These are phyloP conservation scores for Plantago elongata DNA, from an alignment of 257 asterid species.

Conservation along the genomic window DNA sequence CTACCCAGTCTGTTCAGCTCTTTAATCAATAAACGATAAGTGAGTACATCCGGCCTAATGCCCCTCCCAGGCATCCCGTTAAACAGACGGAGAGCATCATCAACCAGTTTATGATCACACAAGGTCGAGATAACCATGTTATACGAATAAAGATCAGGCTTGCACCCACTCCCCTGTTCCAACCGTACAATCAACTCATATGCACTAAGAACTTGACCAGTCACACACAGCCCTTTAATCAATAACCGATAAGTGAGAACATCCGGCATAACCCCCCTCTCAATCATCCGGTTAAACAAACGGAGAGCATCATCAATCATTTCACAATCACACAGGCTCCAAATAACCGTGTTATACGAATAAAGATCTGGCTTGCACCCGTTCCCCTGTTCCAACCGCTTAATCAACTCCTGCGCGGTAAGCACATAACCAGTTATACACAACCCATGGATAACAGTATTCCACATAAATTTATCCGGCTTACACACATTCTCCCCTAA, in stretches of 20 bases:
- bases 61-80: neutral
- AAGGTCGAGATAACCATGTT: too few relatives aligned
- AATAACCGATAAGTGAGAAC: neutral
- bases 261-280: neutral
- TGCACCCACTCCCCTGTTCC: too few relatives aligned
- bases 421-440: too few relatives aligned
- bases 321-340: too few relatives aligned
- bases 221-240: neutral
- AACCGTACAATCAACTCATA: neutral
- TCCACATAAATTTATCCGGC: too few relatives aligned
- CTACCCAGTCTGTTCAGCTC: neutral
- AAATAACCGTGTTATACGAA: too few relatives aligned
- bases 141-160: neutral
- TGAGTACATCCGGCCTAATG: neutral
- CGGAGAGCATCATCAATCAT: neutral
- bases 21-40: neutral
- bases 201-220: too few relatives aligned
- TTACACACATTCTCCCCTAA: too few relatives aligned
- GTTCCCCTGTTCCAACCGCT: too few relatives aligned
- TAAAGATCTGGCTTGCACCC: neutral
- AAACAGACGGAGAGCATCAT: neutral
- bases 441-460: too few relatives aligned
- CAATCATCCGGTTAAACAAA: neutral
- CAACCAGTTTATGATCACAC: too few relatives aligned
- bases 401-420: neutral